Conservation (phyloP, 2,329 filamentous ascomycete species). For the Penicillium sp. region DNA sequence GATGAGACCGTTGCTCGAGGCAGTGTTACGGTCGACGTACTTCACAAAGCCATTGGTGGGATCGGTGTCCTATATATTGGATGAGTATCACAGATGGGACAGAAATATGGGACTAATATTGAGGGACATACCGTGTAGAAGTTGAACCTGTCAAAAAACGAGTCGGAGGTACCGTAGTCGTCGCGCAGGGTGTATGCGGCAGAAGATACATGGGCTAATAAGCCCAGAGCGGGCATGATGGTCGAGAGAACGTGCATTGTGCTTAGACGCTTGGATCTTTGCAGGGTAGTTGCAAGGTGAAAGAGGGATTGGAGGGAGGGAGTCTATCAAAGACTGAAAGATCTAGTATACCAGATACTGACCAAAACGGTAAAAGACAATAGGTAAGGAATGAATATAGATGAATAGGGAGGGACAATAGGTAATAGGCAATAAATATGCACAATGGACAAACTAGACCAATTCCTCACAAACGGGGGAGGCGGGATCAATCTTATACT, state of each 20-base stretch:
- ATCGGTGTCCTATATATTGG: constrained; percentile 49
- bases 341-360: constrained; percentile 4
- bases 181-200: constrained; percentile 48
- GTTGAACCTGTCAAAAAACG: constrained; percentile 54
- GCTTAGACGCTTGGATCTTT: constrained; percentile 2
- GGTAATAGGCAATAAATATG: background rate
- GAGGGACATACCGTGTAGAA: constrained; percentile 50
- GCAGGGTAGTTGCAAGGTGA: constrained; percentile 3
- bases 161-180: constrained; percentile 45
- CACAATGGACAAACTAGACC: constrained; percentile 16
- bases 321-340: constrained; percentile 20
- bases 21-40: constrained; percentile 62
- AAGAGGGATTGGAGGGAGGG: constrained; percentile 4
- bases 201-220: constrained; percentile 33
- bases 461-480: background rate
- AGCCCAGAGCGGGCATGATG: constrained; percentile 29
- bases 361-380: constrained; percentile 2
- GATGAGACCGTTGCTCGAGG: constrained; percentile 59
- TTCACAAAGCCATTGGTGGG: constrained; percentile 74
- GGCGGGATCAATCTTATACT: background rate
- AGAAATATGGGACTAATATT: background rate
- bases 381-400: constrained; percentile 11
- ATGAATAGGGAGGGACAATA: constrained; percentile 16
- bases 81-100: background rate
- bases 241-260: constrained; percentile 32